Evolutionary conservation across 2,329 filamentous ascomycete species (phyloP), one percentile per base, ranked within the genome.

Genomic region (Ophiostoma ips): DNA sequence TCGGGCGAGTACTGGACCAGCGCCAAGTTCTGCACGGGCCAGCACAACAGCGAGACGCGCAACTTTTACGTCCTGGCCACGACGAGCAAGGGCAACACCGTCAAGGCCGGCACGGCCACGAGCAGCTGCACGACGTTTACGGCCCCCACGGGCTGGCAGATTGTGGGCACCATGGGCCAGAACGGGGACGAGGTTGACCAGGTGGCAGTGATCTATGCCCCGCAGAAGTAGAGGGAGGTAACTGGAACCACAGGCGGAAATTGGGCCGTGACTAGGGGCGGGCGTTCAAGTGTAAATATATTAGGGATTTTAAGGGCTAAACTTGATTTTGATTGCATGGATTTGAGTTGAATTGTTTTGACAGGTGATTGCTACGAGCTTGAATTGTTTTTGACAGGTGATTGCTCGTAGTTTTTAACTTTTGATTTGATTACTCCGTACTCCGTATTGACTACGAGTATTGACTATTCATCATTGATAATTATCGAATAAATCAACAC

Each of bases 41-140:
- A 71, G 57, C 66, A 70, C 56, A 61, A 66, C 52, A 57, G 57
- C 19, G 57, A 64, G 13, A 75, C 71, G n/a, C 69, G 76, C 31
- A 70, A 70, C 57, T 77, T 81, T 58, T 79, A 72, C 58, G 68
- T 77, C 53, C 56, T 67, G 50, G 71, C 75, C n/a, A 71, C 65
- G 1, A 78, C 74, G 2, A 75, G 68, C 55, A 50, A 62, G 0
- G 74, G 73, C 1, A 65, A 68, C 19, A 71, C 63, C 0, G 54
- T 78, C 6, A 58, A 60, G 12, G 60, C 68, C 2, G 75, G 76
- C 1, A 68, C 61, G 0, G 56, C 61, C 28, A 77, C 73, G 0
- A 59, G 55, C 11, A 68, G 72, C 52, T 79, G 75, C 57, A 58
- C 62, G 5, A 67, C 66, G 2, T 71, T 66, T 48, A 62, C 58